Percentiles rank a stretch among this genome's conserved stretches.
Evolutionary conservation across 2,329 filamentous ascomycete genomes (phyloP).

Genomic region (Colletotrichum sp.): DNA sequence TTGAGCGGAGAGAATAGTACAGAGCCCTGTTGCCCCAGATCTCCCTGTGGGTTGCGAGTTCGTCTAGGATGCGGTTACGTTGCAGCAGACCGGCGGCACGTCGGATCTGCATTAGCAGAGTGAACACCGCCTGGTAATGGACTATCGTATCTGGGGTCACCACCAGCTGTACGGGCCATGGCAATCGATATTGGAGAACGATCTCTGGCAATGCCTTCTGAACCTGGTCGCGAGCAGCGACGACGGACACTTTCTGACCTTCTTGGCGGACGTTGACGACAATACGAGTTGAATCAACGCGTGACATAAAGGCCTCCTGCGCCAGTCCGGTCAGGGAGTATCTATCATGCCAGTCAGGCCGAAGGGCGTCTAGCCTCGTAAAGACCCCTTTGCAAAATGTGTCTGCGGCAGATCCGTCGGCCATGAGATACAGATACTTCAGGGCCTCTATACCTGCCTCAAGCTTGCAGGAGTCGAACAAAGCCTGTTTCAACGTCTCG

Average conservation of each 20-base stretch:
- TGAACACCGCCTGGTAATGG: constrained; percentile 75
- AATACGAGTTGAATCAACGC: constrained; percentile 66
- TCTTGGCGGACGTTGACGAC: constrained; percentile 57
- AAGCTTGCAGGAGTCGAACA: constrained; percentile 75
- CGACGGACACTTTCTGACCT: constrained; percentile 44
- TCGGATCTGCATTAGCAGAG: constrained; percentile 78
- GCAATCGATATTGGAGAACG: constrained; percentile 70
- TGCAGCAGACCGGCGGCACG: constrained; percentile 73
- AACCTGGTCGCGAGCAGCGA: constrained; percentile 37
- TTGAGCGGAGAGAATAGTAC: constrained; percentile 68
- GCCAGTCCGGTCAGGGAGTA: constrained; percentile 81
- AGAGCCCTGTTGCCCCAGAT: constrained; percentile 47
- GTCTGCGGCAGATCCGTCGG: constrained; percentile 72
- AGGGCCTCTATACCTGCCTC: constrained; percentile 69
- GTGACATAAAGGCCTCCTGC: constrained; percentile 70
- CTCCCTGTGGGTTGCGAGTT: constrained; percentile 40
- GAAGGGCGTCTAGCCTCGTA: constrained; percentile 69
- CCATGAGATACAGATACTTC: constrained; percentile 76
- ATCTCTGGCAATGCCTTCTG: constrained; percentile 63
- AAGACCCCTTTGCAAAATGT: constrained; percentile 74
- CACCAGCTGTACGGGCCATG: constrained; percentile 74
- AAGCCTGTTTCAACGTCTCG: constrained; percentile 64
- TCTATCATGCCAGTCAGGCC: constrained; percentile 75
- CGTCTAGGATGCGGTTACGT: constrained; percentile 50
- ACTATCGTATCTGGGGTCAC: constrained; percentile 68